Base-by-base conservation (phyloP, 2,329 filamentous ascomycete species). In the Sclerotinia sclerotiorum region DNA sequence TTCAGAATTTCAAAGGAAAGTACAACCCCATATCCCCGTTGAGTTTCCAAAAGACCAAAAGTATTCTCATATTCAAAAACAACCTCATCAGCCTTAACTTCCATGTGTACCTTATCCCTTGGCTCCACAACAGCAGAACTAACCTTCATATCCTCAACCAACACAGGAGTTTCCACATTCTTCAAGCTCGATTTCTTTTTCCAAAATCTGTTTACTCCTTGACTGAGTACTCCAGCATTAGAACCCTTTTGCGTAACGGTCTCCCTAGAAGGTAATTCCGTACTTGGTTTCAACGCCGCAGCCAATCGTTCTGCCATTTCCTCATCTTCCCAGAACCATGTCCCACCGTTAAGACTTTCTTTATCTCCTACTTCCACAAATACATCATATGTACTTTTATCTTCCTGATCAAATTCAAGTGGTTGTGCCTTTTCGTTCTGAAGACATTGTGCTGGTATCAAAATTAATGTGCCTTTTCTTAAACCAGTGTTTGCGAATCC, bases 31-130 rank as follows among this genome's bases (percentile, higher is more conserved):
- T 70, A 77, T 0, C 75, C 76, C 11, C 67, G 73, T 51, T 76
- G 69, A 0, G 72, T 74, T 7, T 72, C 74, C 57, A 72, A 74
- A 39, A 97, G 87, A 7, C 89, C 91, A 54, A 92, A 81, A 1
- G 90, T 91, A 75, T 87, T 89, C 70, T 96, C 79, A 76, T 89
- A 92, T 69, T 87, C 84, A 77, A 88, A 86, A 3, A 87, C 82
- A 2, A 81, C 81, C 62, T 87, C 84, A 61, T 77, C 75, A 3
- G 72, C 74, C 49, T 68, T 69, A 2, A 78, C 73, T 48, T 72
- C 65, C 72, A 77, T 73, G 19, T 68, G 42, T 0, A 75, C 73
- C 29, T 67, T 70, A 52, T 74, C 72, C 39, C 58, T 69, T 46
- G 67, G 35, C 32, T 54, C 27, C 27, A 56, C 24, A 55, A 57